Percentiles rank a stretch among this genome's conserved stretches.
Evolutionary conservation across 2,329 filamentous ascomycete genomes (phyloP).

Genomic region (Incumbomyces delicatus): DNA sequence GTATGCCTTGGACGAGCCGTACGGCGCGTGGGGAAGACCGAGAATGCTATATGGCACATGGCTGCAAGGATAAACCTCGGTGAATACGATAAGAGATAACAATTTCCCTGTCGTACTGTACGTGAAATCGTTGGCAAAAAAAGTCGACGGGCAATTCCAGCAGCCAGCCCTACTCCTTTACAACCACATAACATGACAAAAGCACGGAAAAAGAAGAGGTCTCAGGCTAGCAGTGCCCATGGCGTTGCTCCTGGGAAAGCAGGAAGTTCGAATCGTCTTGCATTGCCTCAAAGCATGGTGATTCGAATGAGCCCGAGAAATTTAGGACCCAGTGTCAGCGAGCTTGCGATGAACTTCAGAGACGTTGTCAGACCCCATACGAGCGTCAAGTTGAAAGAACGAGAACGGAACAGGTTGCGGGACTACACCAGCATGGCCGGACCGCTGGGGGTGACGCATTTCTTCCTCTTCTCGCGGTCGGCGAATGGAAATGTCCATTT

Average conservation of each 20-base stretch:
- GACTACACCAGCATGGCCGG: conserved; percentile 96
- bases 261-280: conserved; percentile 52
- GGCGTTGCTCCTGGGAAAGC: conserved; percentile 40
- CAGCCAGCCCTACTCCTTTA: not conserved
- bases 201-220: conserved; percentile 77
- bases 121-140: no score
- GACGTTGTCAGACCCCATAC: conserved; percentile 94
- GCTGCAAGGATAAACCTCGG: not conserved
- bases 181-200: conserved; percentile 54
- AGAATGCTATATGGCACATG: not conserved
- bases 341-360: conserved; percentile 83
- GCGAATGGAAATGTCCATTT: conserved; percentile 86
- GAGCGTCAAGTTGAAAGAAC: conserved; percentile 77
- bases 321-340: conserved; percentile 81
- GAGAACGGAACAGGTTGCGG: conserved; percentile 74
- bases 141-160: no score
- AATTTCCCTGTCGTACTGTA: no score
- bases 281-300: conserved; percentile 83
- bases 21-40: no score
- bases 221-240: conserved; percentile 53
- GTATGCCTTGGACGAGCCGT: conserved; percentile 33
- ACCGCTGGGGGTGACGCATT: conserved; percentile 81
- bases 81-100: no score
- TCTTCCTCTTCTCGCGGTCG: conserved; percentile 86
- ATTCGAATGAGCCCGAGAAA: conserved; percentile 93